Percentiles rank a stretch among this genome's conserved stretches.
These are phyloP conservation scores for Parastagonospora avenae DNA, from an alignment of 2,329 filamentous ascomycete species.

Conservation along the genomic window DNA sequence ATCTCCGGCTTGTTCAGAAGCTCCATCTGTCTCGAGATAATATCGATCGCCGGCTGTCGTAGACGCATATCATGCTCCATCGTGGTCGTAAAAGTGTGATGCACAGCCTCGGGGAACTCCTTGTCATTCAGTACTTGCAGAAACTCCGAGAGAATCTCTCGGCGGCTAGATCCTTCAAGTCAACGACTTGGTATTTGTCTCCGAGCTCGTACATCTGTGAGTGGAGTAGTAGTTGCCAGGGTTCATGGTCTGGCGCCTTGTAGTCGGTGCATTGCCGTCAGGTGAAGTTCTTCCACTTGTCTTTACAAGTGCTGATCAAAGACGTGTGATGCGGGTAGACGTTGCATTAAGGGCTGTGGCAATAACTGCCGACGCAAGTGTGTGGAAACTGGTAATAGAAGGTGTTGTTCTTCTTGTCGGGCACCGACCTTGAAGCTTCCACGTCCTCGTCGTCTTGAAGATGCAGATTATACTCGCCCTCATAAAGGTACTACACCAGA, in stretches of 20 bases:
- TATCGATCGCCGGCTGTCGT: conserved; percentile 30
- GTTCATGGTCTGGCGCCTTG: background rate
- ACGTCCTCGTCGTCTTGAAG: background rate
- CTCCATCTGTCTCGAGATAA: conserved; percentile 22
- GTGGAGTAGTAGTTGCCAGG: background rate
- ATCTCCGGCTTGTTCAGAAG: conserved; percentile 10
- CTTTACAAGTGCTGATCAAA: background rate
- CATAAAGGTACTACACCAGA: conserved; percentile 23
- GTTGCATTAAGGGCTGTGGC: background rate
- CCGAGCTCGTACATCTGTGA: conserved; percentile 8
- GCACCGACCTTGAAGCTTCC: background rate
- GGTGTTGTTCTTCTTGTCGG: background rate
- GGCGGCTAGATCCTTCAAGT: conserved; percentile 5
- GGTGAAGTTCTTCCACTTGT: background rate
- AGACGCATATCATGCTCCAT: conserved; percentile 34
- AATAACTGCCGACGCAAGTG: background rate
- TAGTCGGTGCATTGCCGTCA: background rate
- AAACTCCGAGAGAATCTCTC: conserved; percentile 10
- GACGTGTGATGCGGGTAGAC: background rate
- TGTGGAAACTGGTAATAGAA: background rate
- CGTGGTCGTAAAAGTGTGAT: conserved; percentile 27
- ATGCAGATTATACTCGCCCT: conserved; percentile 12
- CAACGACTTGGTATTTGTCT: conserved; percentile 13
- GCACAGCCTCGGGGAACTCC: conserved; percentile 30
- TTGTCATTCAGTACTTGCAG: conserved; percentile 14